Conservation (phyloP, 2,329 filamentous ascomycete species). For the Alternaria sp. region DNA sequence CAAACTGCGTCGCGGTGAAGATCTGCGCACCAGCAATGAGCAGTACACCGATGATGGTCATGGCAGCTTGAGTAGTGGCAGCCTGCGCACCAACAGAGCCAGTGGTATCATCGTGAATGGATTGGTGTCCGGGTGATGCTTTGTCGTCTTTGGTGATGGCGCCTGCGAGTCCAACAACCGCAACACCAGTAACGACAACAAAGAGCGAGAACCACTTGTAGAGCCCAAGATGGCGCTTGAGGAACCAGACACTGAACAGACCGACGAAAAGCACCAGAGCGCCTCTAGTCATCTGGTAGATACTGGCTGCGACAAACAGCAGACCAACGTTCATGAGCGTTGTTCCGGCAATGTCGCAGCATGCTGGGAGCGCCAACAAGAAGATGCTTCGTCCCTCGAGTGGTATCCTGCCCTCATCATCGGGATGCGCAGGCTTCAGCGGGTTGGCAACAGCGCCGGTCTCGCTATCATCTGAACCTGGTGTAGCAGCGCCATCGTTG, state of each 20-base stretch:
- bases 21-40: constrained; percentile 94
- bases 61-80: constrained; percentile 63
- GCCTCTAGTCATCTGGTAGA: constrained; percentile 98
- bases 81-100: constrained; percentile 39
- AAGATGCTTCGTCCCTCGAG: constrained; percentile 74
- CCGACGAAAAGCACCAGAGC: constrained; percentile 95
- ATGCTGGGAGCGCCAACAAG: constrained; percentile 82
- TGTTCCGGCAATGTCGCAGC: constrained; percentile 93
- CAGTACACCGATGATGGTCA: constrained; percentile 81
- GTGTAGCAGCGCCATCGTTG: constrained; percentile 34
- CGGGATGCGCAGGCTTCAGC: constrained; percentile 51
- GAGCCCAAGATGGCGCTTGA: constrained; percentile 77
- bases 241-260: constrained; percentile 89
- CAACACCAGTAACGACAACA: constrained; percentile 87
- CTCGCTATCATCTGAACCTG: constrained; percentile 53
- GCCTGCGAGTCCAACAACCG: constrained; percentile 86
- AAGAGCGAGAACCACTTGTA: constrained; percentile 93
- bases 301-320: constrained; percentile 90
- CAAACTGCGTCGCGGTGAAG: constrained; percentile 96
- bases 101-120: constrained; percentile 24
- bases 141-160: constrained; percentile 76
- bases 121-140: constrained; percentile 44
- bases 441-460: constrained; percentile 60
- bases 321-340: constrained; percentile 97
- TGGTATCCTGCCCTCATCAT: constrained; percentile 62